Evolutionary conservation across 1,284 basidiomycete species (phyloP).

Genomic region (Golubevia pallescens): DNA sequence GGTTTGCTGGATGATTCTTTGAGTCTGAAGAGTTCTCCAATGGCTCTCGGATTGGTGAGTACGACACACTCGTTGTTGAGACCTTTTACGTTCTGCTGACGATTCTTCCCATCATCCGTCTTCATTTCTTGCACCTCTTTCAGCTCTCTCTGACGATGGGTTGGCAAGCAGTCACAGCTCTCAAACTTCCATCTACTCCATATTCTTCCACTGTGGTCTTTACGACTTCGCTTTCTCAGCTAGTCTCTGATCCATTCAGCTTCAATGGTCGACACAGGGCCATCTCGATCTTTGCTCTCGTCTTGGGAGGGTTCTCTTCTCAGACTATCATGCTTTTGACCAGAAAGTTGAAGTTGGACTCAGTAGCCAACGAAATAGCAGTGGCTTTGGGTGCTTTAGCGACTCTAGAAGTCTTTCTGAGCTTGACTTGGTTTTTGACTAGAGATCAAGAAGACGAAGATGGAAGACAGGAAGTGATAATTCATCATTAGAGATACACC

Average conservation of each 20-base stretch:
- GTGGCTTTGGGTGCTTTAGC: not conserved
- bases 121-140: not conserved
- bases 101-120: not conserved
- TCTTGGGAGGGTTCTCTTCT: not conserved
- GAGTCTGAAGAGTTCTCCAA: not conserved
- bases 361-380: not conserved
- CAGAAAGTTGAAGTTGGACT: too few relatives aligned
- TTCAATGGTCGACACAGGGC: not conserved
- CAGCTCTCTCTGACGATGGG: conserved; percentile 7
- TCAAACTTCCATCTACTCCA: conserved; percentile 22
- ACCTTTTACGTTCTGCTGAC: not conserved
- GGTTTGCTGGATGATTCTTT: not conserved
- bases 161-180: conserved; percentile 24
- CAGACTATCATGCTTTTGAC: not conserved
- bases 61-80: not conserved
- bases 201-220: conserved; percentile 33
- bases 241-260: conserved; percentile 17
- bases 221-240: conserved; percentile 23
- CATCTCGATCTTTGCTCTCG: not conserved
- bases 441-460: not conserved
- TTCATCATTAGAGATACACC: not conserved
- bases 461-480: too few relatives aligned
- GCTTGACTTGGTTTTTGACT: not conserved
- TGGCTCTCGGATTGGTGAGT: not conserved
- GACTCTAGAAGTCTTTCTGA: not conserved